These are phyloP conservation scores for Rhodotorula mucilaginosa DNA, from an alignment of 1,284 basidiomycete genomes.

Conservation along the genomic window DNA sequence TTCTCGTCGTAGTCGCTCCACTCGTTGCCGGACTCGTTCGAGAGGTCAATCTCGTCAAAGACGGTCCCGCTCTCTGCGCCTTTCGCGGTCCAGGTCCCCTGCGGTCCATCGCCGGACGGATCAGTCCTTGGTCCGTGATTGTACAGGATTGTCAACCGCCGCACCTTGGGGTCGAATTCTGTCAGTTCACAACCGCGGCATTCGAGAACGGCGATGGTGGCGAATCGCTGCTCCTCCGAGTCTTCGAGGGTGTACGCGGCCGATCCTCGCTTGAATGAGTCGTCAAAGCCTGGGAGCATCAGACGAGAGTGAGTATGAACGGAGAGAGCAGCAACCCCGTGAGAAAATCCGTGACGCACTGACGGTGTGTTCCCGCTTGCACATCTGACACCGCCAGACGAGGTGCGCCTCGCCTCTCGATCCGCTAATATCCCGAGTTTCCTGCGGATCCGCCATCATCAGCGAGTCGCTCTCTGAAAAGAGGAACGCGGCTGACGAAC, in stretches of 20 bases:
- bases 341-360: conserved; percentile 11
- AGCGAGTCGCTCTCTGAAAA: background rate
- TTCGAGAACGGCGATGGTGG: conserved; percentile 36
- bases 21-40: conserved; percentile 29
- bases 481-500: conserved; percentile 2
- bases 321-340: no score
- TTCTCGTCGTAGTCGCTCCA: conserved; percentile 43
- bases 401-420: conserved; percentile 40
- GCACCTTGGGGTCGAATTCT: conserved; percentile 33
- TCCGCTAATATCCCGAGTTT: conserved; percentile 29
- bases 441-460: conserved; percentile 2
- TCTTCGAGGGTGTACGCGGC: conserved; percentile 35
- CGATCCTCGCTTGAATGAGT: conserved; percentile 32
- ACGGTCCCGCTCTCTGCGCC: conserved; percentile 29
- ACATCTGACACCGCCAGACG: conserved; percentile 39
- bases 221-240: conserved; percentile 35
- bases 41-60: conserved; percentile 37
- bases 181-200: conserved; percentile 40
- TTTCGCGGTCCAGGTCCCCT: conserved; percentile 26
- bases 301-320: background rate
- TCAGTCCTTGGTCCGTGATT: no score
- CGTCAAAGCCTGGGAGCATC: conserved; percentile 31
- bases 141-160: background rate
- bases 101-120: background rate
- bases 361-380: conserved; percentile 37